Evolutionary conservation across 768 basidiomycete species (phyloP).

Genomic region (Mrakia frigida): DNA sequence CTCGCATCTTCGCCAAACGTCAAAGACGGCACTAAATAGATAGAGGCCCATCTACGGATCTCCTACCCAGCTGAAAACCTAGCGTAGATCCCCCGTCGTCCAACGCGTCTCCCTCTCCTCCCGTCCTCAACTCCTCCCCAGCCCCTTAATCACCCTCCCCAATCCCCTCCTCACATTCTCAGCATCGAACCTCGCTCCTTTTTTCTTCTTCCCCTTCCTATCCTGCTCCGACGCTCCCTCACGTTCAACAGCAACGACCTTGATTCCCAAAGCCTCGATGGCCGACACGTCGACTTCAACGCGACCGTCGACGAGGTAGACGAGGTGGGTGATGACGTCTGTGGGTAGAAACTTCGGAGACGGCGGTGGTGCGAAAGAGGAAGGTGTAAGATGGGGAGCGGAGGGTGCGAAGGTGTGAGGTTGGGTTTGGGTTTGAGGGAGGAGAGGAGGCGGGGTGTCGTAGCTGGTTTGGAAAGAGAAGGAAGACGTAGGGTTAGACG

Average conservation of each 20-base stretch:
- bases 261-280: constrained; percentile 15
- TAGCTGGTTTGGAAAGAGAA: not conserved
- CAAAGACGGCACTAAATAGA: too few species aligned
- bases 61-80: too few species aligned
- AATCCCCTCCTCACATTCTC: constrained; percentile 6
- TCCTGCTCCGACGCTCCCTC: not conserved
- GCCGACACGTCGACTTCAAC: constrained; percentile 1
- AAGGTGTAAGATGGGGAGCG: not conserved
- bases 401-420: not conserved
- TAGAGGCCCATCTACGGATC: too few species aligned
- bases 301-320: constrained; percentile 3
- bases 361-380: not conserved
- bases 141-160: not conserved
- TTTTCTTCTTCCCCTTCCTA: not conserved
- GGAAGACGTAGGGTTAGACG: not conserved
- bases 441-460: constrained; percentile 7
- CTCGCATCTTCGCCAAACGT: too few species aligned
- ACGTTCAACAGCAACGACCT: not conserved
- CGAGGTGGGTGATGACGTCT: constrained; percentile 7
- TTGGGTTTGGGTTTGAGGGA: not conserved
- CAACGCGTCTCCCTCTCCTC: not conserved
- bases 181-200: not conserved
- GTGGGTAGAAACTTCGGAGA: not conserved
- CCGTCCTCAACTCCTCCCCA: not conserved
- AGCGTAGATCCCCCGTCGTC: too few species aligned